These are phyloP conservation scores for Mycena belliarum DNA, from an alignment of 768 basidiomycete genomes.

Conservation along the genomic window DNA sequence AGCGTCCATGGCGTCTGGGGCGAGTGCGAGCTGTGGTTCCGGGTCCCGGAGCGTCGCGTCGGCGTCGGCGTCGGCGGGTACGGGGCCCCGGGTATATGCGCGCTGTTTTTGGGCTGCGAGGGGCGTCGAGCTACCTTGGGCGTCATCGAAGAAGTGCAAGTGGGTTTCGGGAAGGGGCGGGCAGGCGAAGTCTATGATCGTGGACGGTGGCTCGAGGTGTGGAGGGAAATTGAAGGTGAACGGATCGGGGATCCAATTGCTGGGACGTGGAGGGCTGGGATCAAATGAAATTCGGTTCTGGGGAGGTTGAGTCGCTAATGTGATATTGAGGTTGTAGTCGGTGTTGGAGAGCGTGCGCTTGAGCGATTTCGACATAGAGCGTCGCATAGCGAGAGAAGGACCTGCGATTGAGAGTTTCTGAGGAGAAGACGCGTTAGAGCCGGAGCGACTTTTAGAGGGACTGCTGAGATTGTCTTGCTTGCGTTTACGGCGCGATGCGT, in stretches of 20 bases:
- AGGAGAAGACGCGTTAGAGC: slow-evolving; percentile 42
- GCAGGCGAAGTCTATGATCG: slow-evolving; percentile 22
- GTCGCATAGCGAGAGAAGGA: not conserved
- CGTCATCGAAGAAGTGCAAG: slow-evolving; percentile 23
- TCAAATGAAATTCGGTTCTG: slow-evolving; percentile 23
- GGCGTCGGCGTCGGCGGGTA: slow-evolving; percentile 5
- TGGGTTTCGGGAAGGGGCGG: slow-evolving; percentile 24
- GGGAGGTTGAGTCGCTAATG: slow-evolving; percentile 16
- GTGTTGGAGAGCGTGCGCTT: slow-evolving; percentile 43
- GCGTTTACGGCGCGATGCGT: slow-evolving; percentile 9
- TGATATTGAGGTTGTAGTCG: slow-evolving; percentile 22
- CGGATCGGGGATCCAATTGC: slow-evolving; percentile 9
- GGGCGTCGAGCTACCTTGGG: slow-evolving; percentile 16
- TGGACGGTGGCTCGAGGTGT: slow-evolving; percentile 12
- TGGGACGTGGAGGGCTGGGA: slow-evolving; percentile 19
- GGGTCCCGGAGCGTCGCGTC: too few relatives aligned
- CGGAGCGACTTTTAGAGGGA: slow-evolving; percentile 48
- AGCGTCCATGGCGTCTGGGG: slow-evolving; percentile 15
- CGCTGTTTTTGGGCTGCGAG: not conserved
- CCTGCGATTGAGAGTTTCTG: slow-evolving; percentile 17
- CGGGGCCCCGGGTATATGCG: slow-evolving; percentile 8
- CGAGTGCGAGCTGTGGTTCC: slow-evolving; percentile 12
- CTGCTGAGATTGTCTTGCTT: slow-evolving; percentile 35
- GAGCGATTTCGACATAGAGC: slow-evolving; percentile 20
- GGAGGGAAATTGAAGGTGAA: slow-evolving; percentile 14